A percentile compares a stretch with the other conserved stretches of the same genome.
These are phyloP conservation scores for Candida manassasensis DNA, from an alignment of 805 yeast genomes.

Conservation along the genomic window DNA sequence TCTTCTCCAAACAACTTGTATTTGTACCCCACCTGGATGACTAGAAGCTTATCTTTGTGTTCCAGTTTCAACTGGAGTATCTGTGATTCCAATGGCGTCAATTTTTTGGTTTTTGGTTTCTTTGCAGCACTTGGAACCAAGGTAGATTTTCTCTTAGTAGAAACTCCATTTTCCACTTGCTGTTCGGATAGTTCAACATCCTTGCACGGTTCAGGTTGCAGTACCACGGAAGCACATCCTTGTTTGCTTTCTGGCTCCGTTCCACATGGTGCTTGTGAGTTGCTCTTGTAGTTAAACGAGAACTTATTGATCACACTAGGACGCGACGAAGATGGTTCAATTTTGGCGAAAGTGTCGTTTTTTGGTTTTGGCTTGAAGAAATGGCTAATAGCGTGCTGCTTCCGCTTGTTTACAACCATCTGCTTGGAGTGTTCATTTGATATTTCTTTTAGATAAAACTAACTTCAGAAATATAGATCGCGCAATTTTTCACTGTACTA, in stretches of 20 bases:
- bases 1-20: conserved; percentile 84
- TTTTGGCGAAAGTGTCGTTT: no score
- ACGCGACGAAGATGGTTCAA: neutral
- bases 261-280: neutral
- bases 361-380: conserved; percentile 3
- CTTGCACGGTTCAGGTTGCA: no score
- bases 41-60: conserved; percentile 64
- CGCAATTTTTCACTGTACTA: no score
- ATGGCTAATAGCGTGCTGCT: conserved; percentile 6
- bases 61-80: conserved; percentile 57
- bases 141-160: conserved; percentile 4
- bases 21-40: conserved; percentile 89
- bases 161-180: no score
- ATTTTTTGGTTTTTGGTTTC: conserved; percentile 32
- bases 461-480: no score
- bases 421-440: no score
- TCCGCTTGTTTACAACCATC: conserved; percentile 2
- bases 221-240: no score
- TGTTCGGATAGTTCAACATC: no score
- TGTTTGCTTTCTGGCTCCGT: no score
- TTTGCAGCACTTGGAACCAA: conserved; percentile 1
- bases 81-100: conserved; percentile 78
- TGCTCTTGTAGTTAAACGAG: no score
- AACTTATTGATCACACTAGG: neutral
- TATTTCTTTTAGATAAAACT: no score